A percentile compares a stretch with the other conserved stretches of the same genome.
Evolutionary conservation across 805 yeast genomes (phyloP).

Genomic region (Candida ulmi): DNA sequence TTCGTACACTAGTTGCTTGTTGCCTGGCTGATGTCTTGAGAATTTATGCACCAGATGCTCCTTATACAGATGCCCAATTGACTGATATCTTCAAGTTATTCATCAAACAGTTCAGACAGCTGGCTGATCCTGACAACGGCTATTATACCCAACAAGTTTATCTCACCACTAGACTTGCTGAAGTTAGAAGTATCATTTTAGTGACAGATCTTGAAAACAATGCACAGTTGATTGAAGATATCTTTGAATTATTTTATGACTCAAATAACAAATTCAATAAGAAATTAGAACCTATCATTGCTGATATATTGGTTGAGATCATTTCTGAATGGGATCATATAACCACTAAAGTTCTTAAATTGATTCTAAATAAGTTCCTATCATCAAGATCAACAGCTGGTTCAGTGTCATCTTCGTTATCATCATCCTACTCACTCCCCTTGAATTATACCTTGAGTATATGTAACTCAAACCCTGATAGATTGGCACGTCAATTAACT

Average conservation of each 20-base stretch:
- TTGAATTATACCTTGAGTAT: slow-evolving; percentile 60
- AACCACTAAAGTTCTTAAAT: slow-evolving; percentile 52
- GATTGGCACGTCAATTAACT: slow-evolving; percentile 70
- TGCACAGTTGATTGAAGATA: slow-evolving; percentile 41
- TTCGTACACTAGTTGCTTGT: slow-evolving; percentile 66
- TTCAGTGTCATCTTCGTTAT: slow-evolving; percentile 13
- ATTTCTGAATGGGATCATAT: slow-evolving; percentile 65
- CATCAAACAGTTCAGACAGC: slow-evolving; percentile 51
- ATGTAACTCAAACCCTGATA: slow-evolving; percentile 64
- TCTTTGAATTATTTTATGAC: slow-evolving; percentile 62
- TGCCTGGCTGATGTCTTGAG: slow-evolving; percentile 72
- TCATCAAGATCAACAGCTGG: slow-evolving; percentile 16
- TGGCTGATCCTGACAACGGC: slow-evolving; percentile 52
- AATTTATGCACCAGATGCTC: slow-evolving; percentile 86
- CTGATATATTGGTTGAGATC: slow-evolving; percentile 70
- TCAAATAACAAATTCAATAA: slow-evolving; percentile 42
- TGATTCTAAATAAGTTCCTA: slow-evolving; percentile 62
- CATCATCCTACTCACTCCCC: slow-evolving; percentile 36
- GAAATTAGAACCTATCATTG: slow-evolving; percentile 53
- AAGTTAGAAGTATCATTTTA: slow-evolving; percentile 67
- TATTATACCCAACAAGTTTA: slow-evolving; percentile 60
- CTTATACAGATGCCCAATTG: slow-evolving; percentile 62
- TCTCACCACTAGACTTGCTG: slow-evolving; percentile 62
- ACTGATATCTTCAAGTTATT: slow-evolving; percentile 62
- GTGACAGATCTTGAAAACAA: slow-evolving; percentile 70